These are phyloP conservation scores for Thalassiosira profunda DNA, from an alignment of 108 stramenopile species.

Conservation along the genomic window DNA sequence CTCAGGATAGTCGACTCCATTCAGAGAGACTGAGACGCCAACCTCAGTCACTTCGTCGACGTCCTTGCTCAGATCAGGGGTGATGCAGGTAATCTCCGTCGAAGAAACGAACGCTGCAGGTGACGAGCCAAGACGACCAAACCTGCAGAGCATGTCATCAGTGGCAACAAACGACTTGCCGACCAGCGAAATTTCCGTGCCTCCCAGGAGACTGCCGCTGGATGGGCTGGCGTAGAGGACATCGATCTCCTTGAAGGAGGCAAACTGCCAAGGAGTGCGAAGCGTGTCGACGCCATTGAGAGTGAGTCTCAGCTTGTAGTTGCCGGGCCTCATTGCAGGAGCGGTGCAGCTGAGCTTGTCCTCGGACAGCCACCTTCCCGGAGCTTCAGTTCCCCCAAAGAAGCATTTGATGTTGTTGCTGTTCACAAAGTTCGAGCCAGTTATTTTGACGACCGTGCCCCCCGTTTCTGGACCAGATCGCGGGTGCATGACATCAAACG, in stretches of 20 bases:
- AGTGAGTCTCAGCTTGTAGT: neutral
- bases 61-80: slow-evolving; percentile 8
- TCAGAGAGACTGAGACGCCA: slow-evolving; percentile 29
- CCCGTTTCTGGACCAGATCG: slow-evolving; percentile 10
- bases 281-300: slow-evolving; percentile 16
- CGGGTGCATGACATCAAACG: slow-evolving; percentile 3
- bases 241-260: slow-evolving; percentile 21
- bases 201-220: slow-evolving; percentile 22
- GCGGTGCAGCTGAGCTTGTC: slow-evolving; percentile 15
- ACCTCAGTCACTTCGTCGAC: neutral
- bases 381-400: slow-evolving; percentile 3
- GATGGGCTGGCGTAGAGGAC: slow-evolving; percentile 15
- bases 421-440: slow-evolving; percentile 22
- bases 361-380: neutral
- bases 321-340: slow-evolving; percentile 4
- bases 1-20: slow-evolving; percentile 43
- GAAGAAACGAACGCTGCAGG: slow-evolving; percentile 21
- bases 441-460: slow-evolving; percentile 15
- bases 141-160: slow-evolving; percentile 14
- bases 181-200: slow-evolving; percentile 36
- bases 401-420: slow-evolving; percentile 7
- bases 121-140: slow-evolving; percentile 30
- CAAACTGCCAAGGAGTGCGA: slow-evolving; percentile 3
- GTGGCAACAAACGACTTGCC: slow-evolving; percentile 42
- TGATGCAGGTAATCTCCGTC: slow-evolving; percentile 19